A percentile compares a stretch with the other conserved stretches of the same genome.
phyloP scores from a whole-genome alignment of 1,284 basidiomycete species.

The Cryptococcus maquisensis region DNA sequence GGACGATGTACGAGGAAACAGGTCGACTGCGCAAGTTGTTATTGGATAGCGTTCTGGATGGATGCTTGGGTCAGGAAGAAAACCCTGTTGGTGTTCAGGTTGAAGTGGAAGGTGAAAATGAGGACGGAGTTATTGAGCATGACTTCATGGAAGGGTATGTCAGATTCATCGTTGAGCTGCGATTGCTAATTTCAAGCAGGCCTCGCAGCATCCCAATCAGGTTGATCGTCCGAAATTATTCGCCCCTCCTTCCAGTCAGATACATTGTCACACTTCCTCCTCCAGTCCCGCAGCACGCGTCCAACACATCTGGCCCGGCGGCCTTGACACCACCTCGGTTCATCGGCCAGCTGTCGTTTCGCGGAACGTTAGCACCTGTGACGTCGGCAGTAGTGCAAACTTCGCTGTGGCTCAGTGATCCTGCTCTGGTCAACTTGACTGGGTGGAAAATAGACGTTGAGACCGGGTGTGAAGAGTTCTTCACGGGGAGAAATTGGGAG shows the following conservation, averaged over 20 bases:
- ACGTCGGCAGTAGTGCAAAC: conserved; percentile 7
- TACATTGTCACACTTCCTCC: conserved; percentile 32
- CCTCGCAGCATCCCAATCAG: conserved; percentile 57
- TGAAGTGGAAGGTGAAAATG: conserved; percentile 40
- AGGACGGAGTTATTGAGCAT: conserved; percentile 51
- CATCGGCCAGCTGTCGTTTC: conserved; percentile 21
- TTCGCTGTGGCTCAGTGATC: conserved; percentile 25
- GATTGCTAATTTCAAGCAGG: conserved; percentile 47
- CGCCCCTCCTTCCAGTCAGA: conserved; percentile 27
- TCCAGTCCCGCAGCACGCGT: not conserved
- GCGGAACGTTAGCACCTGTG: conserved; percentile 25
- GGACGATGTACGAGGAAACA: conserved; percentile 86
- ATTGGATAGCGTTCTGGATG: conserved; percentile 60
- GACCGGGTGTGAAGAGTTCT: conserved; percentile 14
- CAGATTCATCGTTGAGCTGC: not conserved
- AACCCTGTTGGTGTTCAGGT: conserved; percentile 58
- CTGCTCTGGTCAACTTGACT: conserved; percentile 22
- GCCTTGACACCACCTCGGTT: conserved; percentile 7
- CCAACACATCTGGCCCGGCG: not conserved
- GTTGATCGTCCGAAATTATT: conserved; percentile 61
- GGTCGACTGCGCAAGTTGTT: conserved; percentile 65
- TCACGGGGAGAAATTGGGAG: conserved; percentile 4
- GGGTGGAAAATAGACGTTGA: conserved; percentile 34
- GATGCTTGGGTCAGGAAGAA: conserved; percentile 72
- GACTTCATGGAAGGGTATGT: conserved; percentile 66